A percentile compares a stretch with the other conserved stretches of the same genome.
Evolutionary conservation across 1,139 yeast genomes (phyloP).

Genomic region (Blastobotrys persicus): DNA sequence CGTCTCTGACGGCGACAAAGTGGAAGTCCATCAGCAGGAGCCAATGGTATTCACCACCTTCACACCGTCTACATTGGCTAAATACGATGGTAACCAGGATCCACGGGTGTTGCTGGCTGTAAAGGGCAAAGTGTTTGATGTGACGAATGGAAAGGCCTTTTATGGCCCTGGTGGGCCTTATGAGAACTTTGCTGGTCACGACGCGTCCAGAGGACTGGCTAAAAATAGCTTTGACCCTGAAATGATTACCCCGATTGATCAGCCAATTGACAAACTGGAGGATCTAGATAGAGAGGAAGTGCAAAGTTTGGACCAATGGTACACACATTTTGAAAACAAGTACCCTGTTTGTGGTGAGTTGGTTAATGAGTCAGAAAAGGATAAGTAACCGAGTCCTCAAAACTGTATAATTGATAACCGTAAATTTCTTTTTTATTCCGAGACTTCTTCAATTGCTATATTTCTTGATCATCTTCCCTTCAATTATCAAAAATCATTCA

Average conservation of each 20-base stretch:
- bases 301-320: constrained; percentile 80
- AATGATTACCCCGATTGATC: constrained; percentile 39
- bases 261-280: constrained; percentile 66
- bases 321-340: constrained; percentile 70
- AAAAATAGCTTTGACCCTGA: constrained; percentile 74
- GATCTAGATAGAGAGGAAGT: constrained; percentile 62
- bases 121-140: constrained; percentile 83
- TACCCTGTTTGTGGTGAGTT: constrained; percentile 39
- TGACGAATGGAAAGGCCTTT: constrained; percentile 73
- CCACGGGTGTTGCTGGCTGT: constrained; percentile 81
- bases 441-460: too few species aligned
- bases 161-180: constrained; percentile 98
- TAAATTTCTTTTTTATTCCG: too few species aligned
- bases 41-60: constrained; percentile 76
- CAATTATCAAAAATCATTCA: too few species aligned
- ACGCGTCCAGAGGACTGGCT: constrained; percentile 93
- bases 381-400: constrained; percentile 14
- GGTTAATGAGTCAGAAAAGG: constrained; percentile 23
- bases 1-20: constrained; percentile 17
- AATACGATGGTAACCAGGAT: constrained; percentile 74
- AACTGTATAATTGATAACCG: background rate
- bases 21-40: constrained; percentile 36
- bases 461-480: too few species aligned
- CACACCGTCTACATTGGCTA: constrained; percentile 70
- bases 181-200: constrained; percentile 93